phyloP scores from a whole-genome alignment of 2,329 filamentous ascomycete genomes.

The Aspergillus viridinutans region DNA sequence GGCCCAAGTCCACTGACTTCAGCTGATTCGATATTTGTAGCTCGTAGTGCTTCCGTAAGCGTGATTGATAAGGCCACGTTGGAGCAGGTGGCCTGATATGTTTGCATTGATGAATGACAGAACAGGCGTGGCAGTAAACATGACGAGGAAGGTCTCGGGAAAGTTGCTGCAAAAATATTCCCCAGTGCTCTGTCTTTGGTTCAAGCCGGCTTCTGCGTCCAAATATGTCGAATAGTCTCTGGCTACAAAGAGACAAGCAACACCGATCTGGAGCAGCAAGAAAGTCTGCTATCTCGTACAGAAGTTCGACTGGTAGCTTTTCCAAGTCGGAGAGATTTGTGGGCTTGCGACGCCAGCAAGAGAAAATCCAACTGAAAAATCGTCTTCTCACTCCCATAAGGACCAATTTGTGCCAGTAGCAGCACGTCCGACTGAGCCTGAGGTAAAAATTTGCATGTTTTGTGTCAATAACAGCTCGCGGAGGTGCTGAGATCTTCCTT shows the following conservation, averaged over 20 bases:
- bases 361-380: background rate
- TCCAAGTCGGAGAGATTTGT: background rate
- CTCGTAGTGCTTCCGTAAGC: background rate
- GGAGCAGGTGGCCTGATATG: background rate
- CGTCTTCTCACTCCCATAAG: background rate
- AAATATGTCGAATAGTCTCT: background rate
- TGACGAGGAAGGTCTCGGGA: background rate
- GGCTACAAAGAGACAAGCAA: background rate
- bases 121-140: background rate
- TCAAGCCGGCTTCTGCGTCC: background rate
- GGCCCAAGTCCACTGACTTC: background rate
- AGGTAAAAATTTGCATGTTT: no score
- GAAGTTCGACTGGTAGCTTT: background rate
- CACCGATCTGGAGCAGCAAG: background rate
- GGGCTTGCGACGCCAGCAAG: background rate
- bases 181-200: background rate
- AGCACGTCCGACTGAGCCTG: no score
- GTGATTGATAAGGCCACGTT: background rate
- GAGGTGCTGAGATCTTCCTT: no score
- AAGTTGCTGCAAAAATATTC: background rate
- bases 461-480: no score
- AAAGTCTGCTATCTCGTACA: background rate
- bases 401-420: background rate
- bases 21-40: background rate
- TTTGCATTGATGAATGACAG: background rate